Evolutionary conservation across 2,329 filamentous ascomycete genomes (phyloP), one percentile per base, ranked within the genome.

Genomic region (Beauveria sp.): DNA sequence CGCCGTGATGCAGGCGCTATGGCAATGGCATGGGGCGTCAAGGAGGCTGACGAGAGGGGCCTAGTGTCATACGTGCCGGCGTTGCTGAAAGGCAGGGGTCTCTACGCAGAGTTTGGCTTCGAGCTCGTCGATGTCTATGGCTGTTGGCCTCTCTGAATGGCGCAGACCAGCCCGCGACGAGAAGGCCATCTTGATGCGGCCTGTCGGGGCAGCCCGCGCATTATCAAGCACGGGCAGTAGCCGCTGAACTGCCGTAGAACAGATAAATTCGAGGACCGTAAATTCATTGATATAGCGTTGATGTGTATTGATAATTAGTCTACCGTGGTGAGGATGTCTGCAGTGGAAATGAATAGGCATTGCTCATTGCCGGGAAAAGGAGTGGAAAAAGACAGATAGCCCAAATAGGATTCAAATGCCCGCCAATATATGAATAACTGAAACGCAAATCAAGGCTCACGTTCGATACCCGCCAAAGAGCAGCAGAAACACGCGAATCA

Each of bases 101-200:
- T 60, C 5, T 60, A 45, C 20, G 56, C 31, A 24, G 52, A 60
- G 48, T 45, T 52, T 38, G 48, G 57, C 34, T 52, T 60, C 38
- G 16, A 28, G 38, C n/a, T 43, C 38, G 22, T 60, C 12, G 57
- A 51, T 24, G 45, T 16, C 14, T 24, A 52, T 12, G 22, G 22
- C 34, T n/a, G 22, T 45, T 3, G 22, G 45, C 9, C 34, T 60
- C 12, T 51, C 34, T 7, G 8, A 34, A 20, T 52, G 46, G 38
- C 46, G 22, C 22, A 48, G 57, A 5, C 57, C 48, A 14, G 46
- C 34, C 18, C 18, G 49, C n/a, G 57, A 60, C n/a, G 46, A 51
- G 48, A 52, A 26, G 1, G 28, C 57, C 34, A 60, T 52, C 48
- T 51, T 60, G 57, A 31, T 45, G 24, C 34, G 48, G 26, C 28